Percentiles rank a stretch among this genome's conserved stretches.
These are phyloP conservation scores for Pestalotiopsis sp. DNA, from an alignment of 2,329 filamentous ascomycete genomes.

Conservation along the genomic window DNA sequence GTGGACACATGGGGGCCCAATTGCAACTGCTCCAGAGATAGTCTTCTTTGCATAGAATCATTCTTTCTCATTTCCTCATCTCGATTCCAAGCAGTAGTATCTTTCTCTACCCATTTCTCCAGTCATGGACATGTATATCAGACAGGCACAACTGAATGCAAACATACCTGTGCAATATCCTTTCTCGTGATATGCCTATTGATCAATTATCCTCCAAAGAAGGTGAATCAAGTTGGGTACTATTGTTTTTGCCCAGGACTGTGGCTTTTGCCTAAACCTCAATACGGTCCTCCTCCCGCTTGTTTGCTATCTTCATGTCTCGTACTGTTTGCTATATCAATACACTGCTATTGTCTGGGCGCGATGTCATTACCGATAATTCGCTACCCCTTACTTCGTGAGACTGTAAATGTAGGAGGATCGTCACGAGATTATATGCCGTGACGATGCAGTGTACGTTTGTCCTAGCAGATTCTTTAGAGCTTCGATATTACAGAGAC, in stretches of 20 bases:
- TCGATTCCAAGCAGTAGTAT: no score
- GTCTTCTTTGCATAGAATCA: not conserved
- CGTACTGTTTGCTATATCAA: not conserved
- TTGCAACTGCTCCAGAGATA: not conserved
- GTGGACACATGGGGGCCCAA: not conserved
- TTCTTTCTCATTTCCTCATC: no score
- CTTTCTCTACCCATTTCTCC: no score
- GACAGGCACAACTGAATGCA: no score
- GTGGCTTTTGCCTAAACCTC: not conserved
- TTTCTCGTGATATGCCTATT: no score
- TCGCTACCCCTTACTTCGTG: not conserved
- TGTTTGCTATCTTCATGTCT: not conserved
- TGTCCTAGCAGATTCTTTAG: not conserved
- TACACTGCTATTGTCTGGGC: not conserved
- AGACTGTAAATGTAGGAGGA: not conserved
- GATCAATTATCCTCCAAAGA: no score
- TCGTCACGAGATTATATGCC: not conserved
- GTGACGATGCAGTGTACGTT: not conserved
- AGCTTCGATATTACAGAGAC: not conserved
- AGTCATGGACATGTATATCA: no score
- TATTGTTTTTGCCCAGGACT: not conserved
- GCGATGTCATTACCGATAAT: not conserved
- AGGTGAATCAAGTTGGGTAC: no score
- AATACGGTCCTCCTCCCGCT: not conserved
- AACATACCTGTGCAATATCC: no score